Evolutionary conservation across 331 rosid species (phyloP), one percentile per base, ranked within the genome.

Genomic region (Stylosanthes scabra): DNA sequence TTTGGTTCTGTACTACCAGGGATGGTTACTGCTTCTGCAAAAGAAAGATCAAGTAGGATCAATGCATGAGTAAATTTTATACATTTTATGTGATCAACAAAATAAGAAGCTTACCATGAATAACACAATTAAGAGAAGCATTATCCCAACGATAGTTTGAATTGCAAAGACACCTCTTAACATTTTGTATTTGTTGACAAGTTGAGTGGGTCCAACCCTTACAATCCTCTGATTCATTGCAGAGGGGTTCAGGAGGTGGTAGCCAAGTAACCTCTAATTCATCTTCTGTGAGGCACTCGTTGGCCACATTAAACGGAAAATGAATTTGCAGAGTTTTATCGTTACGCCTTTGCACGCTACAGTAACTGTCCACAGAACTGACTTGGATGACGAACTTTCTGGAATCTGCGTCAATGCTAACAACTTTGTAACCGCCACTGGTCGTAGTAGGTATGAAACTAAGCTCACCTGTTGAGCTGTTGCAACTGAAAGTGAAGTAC

Each of bases 171-270:
- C 83, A 83, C 54, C 82, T 80, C 5, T 5, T 64, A 46, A 51
- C 70, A 25, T 52, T 58, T 7, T 0, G 3, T 13, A 20, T 28
- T 10, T 13, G 49, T 11, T 8, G 42, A 74, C 90, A 83, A 16
- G 66, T 71, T 66, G 90, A 80, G 68, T 74, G 20, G 8, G 59
- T 42, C 85, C 83, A 86, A 20, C 4, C 67, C 11, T 8, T 34
- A 80, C 90, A 86, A 46, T 63, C 63, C 41, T 0, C 1, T 2
- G n/a, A 6, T 11, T 13, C n/a, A 41, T 0, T 9, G 14, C 90
- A 86, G 1, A 46, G 45, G 28, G 90, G 87, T 60, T 80, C 80
- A 1, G 0, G 1, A 1, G 85, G 84, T 9, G 16, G 75, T 11
- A 31, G 16, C 89, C 87, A 82, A 15, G 44, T 63, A 8, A 86